Evolutionary conservation across 73 alveolate species (phyloP).

Genomic region (Paramecium biaurelia): DNA sequence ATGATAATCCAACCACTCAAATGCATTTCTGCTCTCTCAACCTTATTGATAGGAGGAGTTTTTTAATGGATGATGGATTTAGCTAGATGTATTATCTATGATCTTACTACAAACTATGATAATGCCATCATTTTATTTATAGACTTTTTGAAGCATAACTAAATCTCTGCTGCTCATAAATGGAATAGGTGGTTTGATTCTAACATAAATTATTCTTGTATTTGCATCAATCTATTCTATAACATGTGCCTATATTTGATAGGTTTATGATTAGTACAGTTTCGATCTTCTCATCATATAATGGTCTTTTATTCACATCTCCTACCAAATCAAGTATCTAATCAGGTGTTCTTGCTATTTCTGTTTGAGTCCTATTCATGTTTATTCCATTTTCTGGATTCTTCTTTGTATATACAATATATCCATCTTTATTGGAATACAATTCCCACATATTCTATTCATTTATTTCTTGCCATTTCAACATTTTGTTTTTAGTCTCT

Average conservation of each 20-base stretch:
- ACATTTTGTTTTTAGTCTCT: not conserved
- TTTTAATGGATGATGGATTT: constrained; percentile 28
- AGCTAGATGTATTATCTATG: not conserved
- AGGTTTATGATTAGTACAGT: not conserved
- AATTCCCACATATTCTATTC: constrained; percentile 37
- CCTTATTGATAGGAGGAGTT: not conserved
- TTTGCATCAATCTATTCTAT: not conserved
- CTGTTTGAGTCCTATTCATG: constrained; percentile 39
- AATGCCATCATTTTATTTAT: constrained; percentile 24
- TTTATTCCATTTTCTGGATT: constrained; percentile 47
- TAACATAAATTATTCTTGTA: not conserved
- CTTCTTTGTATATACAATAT: constrained; percentile 16
- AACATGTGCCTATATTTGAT: not conserved
- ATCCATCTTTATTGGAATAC: constrained; percentile 23
- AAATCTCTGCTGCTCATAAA: constrained; percentile 42
- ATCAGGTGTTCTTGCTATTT: constrained; percentile 21
- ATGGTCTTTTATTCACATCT: constrained; percentile 8
- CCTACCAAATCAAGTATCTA: not conserved
- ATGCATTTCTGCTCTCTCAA: constrained; percentile 50
- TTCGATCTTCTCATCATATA: constrained; percentile 47
- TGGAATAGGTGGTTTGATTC: constrained; percentile 39
- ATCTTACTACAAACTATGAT: not conserved
- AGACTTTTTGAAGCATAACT: not conserved
- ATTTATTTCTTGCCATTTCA: constrained; percentile 28
- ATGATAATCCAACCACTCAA: constrained; percentile 29